Percentiles rank a stretch among this genome's conserved stretches.
phyloP scores from a whole-genome alignment of 1,284 basidiomycete genomes.

The Tilletia indica region DNA sequence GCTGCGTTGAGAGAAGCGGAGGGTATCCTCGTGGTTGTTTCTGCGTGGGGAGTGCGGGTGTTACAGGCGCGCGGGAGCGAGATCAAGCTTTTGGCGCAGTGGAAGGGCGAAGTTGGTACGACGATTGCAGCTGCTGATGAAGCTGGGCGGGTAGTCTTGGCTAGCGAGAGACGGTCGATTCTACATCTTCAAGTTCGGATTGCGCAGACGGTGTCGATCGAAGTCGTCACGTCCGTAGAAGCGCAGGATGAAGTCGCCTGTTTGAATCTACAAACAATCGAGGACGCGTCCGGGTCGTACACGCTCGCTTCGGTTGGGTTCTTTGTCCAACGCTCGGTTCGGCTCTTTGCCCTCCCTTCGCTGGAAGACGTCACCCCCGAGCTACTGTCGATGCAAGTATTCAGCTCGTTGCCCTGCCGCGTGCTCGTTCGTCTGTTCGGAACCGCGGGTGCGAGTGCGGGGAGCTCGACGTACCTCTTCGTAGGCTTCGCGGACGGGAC shows the following conservation, averaged over 20 bases:
- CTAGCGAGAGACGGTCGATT: constrained; percentile 47
- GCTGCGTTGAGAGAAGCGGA: constrained; percentile 16
- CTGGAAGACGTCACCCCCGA: constrained; percentile 56
- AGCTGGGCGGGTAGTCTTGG: constrained; percentile 21
- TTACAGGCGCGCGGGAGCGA: constrained; percentile 18
- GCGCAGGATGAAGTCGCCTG: constrained; percentile 50
- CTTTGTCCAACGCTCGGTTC: constrained; percentile 71
- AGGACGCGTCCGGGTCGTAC: not conserved
- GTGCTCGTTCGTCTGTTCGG: constrained; percentile 71
- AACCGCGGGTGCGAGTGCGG: constrained; percentile 29
- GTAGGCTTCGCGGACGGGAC: constrained; percentile 78
- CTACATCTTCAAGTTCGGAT: constrained; percentile 60
- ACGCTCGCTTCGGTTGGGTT: constrained; percentile 67
- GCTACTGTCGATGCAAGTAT: constrained; percentile 23
- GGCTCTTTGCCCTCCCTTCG: constrained; percentile 63
- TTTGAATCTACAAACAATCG: constrained; percentile 20
- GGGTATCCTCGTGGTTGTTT: constrained; percentile 30
- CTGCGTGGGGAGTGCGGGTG: constrained; percentile 24
- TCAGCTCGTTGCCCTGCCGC: constrained; percentile 65
- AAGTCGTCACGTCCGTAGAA: constrained; percentile 6
- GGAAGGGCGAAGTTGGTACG: constrained; percentile 54
- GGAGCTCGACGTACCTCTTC: constrained; percentile 65
- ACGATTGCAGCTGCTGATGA: constrained; percentile 71
- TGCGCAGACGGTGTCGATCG: constrained; percentile 49
- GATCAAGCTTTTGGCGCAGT: constrained; percentile 17